phyloP scores from a whole-genome alignment of 2,329 filamentous ascomycete species.

The Arthrobotrys iridis region DNA sequence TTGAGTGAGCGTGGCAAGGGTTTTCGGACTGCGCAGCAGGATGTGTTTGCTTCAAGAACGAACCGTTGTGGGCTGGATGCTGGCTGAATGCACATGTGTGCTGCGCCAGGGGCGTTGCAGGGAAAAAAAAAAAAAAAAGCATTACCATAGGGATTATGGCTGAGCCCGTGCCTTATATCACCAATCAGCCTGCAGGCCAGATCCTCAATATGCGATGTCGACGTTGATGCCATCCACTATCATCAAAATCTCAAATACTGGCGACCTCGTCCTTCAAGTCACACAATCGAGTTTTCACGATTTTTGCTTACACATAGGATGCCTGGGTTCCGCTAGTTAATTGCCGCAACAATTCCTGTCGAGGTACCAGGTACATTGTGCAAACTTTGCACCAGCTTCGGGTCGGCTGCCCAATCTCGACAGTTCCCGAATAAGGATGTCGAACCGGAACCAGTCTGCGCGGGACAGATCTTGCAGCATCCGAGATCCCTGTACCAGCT shows the following conservation, averaged over 20 bases:
- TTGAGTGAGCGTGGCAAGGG: conserved; percentile 8
- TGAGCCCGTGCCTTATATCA: background rate
- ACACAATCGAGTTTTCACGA: background rate
- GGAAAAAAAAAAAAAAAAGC: background rate
- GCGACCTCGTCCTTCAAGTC: background rate
- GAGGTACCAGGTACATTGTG: background rate
- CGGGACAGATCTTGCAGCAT: background rate
- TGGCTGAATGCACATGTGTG: background rate
- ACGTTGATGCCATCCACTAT: background rate
- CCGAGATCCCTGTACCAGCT: background rate
- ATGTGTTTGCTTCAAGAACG: background rate
- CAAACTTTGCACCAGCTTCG: background rate
- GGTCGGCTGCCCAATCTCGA: background rate
- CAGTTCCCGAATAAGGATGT: background rate
- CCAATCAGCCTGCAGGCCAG: background rate
- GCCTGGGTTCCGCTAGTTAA: too few species aligned
- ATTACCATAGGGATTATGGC: background rate
- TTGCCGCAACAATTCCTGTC: background rate
- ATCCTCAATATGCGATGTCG: background rate
- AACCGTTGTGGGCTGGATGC: background rate
- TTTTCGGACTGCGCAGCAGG: background rate
- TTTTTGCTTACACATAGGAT: background rate
- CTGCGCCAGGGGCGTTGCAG: background rate
- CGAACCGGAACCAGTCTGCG: background rate
- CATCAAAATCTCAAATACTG: background rate